Evolutionary conservation across 495 filamentous ascomycete genomes (phyloP), one percentile per base, ranked within the genome.

Genomic region (Penicillium argentinense): DNA sequence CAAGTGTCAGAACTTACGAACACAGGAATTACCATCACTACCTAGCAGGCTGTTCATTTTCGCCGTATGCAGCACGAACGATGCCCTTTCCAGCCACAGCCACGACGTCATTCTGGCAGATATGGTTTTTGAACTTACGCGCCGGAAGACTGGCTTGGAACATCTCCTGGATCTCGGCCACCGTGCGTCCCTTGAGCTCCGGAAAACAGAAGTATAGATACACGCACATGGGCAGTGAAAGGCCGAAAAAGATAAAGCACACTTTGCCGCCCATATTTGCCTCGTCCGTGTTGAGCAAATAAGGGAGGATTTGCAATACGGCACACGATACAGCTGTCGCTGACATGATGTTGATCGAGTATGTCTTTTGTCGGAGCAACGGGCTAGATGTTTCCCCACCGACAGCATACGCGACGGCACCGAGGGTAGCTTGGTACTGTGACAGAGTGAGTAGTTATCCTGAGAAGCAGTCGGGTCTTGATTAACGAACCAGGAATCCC

Each of bases 121-220:
- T 5, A 4, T 41, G 27, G 3, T 26, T 13, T 13, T 41, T 41
- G 39, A 27, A 41, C 7, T 41, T 41, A 5, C 39, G 39, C 9
- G 39, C 26, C 6, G 24, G 39, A 2, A 29, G 4, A 1, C 18
- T 25, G 12, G 25, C 25, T n/a, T 42, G 39, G 2, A 42, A 29
- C 39, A 42, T 42, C 16, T 42, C 39, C 18, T 42, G 24, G 11
- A 42, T 30, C 39, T 29, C 39, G 4, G 39, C 25, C 13, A 42
- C 39, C 11, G 39, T 29, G 25, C 39, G 39, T 7, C 39, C 39
- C 12, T 42, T 42, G 4, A 30, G 21, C 16, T 29, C 39, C 4
- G 25, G 25, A 9, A 42, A 9, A 13, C 27, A 21, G 26, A 29
- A 42, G 24, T 36, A 36, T 9, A 24, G 22, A 24, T 27, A 40